phyloP scores from a whole-genome alignment of 1,284 basidiomycete species.

The Sphaerobolus stellatus region DNA sequence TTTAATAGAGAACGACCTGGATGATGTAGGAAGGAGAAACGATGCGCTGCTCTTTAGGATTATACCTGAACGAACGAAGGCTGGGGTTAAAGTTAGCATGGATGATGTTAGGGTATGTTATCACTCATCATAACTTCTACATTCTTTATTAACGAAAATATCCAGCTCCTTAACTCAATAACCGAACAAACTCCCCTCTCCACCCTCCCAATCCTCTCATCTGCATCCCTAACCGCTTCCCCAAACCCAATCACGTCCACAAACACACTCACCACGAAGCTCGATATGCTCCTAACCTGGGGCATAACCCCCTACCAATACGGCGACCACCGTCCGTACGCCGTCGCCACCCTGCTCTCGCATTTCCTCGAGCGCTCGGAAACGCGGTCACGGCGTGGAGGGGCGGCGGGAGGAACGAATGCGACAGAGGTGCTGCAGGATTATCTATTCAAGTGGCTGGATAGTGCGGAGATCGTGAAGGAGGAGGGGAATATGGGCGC shows the following conservation, averaged over 20 bases:
- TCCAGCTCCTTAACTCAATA: slow-evolving; percentile 79
- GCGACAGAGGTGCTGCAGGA: slow-evolving; percentile 67
- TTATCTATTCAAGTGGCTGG: slow-evolving; percentile 83
- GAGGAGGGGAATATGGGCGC: slow-evolving; percentile 58
- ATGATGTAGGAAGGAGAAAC: slow-evolving; percentile 66
- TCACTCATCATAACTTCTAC: slow-evolving; percentile 9
- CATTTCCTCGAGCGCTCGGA: slow-evolving; percentile 67
- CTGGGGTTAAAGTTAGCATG: slow-evolving; percentile 60
- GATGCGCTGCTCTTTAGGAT: slow-evolving; percentile 75
- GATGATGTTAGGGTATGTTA: slow-evolving; percentile 67
- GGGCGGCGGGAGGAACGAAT: slow-evolving; percentile 41
- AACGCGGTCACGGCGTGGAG: slow-evolving; percentile 59
- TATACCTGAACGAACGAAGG: slow-evolving; percentile 57
- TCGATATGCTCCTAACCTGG: slow-evolving; percentile 85
- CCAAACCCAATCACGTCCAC: slow-evolving; percentile 58
- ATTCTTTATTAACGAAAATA: slow-evolving; percentile 1
- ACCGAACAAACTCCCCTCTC: slow-evolving; percentile 67
- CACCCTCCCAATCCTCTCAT: slow-evolving; percentile 64
- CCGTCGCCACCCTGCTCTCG: slow-evolving; percentile 72
- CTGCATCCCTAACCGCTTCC: slow-evolving; percentile 61
- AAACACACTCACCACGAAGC: slow-evolving; percentile 60
- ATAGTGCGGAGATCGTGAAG: slow-evolving; percentile 61
- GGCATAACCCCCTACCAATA: slow-evolving; percentile 81
- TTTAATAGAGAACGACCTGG: slow-evolving; percentile 41
- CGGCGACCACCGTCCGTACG: slow-evolving; percentile 82